Evolutionary conservation across 1,139 yeast species (phyloP).

Genomic region (Suhomyces ambrosiae): DNA sequence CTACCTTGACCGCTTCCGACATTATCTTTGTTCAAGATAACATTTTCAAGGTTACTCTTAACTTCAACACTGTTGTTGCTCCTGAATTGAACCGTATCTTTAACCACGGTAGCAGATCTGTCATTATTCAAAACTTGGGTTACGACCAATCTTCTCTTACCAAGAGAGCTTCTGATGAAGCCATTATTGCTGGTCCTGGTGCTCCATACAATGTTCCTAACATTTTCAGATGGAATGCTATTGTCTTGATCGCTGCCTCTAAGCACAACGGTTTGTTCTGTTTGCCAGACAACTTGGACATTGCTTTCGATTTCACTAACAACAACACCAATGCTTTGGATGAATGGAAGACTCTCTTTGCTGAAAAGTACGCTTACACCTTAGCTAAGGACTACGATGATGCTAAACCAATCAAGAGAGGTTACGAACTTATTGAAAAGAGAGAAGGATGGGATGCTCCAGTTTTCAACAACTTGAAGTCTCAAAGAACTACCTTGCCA

Average conservation of each 20-base stretch:
- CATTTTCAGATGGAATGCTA: slow-evolving; percentile 30
- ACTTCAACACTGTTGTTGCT: slow-evolving; percentile 19
- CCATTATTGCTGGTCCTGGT: slow-evolving; percentile 15
- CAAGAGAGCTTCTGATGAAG: slow-evolving; percentile 13
- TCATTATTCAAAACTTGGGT: slow-evolving; percentile 13
- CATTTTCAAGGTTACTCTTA: slow-evolving; percentile 31
- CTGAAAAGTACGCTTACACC: slow-evolving; percentile 19
- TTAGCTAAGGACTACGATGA: slow-evolving; percentile 15
- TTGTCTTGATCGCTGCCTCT: slow-evolving; percentile 27
- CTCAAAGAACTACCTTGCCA: slow-evolving; percentile 25
- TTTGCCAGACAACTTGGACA: slow-evolving; percentile 32
- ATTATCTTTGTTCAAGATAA: slow-evolving; percentile 28
- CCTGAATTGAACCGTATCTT: slow-evolving; percentile 14
- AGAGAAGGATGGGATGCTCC: slow-evolving; percentile 11
- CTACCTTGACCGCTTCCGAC: slow-evolving; percentile 30
- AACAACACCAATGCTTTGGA: slow-evolving; percentile 16
- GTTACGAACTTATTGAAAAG: slow-evolving; percentile 1
- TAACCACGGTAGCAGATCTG: slow-evolving; percentile 9
- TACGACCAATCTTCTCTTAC: slow-evolving; percentile 12
- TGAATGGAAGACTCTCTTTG: slow-evolving; percentile 22
- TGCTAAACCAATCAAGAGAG: slow-evolving; percentile 12
- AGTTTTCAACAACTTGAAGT: slow-evolving; percentile 19
- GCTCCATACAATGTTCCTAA: slow-evolving; percentile 13
- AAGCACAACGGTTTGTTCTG: slow-evolving; percentile 27
- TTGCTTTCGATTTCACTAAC: slow-evolving; percentile 25